Evolutionary conservation across 2,329 filamentous ascomycete genomes (phyloP), one percentile per base, ranked within the genome.

Genomic region (Ceratocystis papillata): DNA sequence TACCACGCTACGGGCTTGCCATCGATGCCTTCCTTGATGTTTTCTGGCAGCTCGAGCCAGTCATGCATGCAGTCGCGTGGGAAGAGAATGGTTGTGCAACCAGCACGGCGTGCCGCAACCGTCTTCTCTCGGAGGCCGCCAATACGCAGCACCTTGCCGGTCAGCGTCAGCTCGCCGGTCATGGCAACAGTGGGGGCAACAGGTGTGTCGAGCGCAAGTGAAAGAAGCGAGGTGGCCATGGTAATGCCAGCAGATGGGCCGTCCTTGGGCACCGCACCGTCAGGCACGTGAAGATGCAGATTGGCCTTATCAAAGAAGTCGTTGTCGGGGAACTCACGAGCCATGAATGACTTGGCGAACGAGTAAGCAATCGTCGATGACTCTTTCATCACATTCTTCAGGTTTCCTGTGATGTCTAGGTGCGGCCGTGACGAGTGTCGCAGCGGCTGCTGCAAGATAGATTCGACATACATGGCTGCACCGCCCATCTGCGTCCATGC

Each of bases 401-500:
- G 81, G 73, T 97, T 97, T 67, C 94, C 94, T 0, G 94, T 99
- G 68, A 92, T 91, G 73, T 96, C 90, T 55, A 99, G 80, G 20
- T 88, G 84, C 5, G 93, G 88, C 20, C 87, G 83, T 30, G 89
- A 93, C 67, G 82, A 82, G 33, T 86, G 81, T 10, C 85, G 85
- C 61, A 97, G 82, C 0, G 89, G 85, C 68, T 86, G 88, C 74
- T 99, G 92, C 63, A 99, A 79, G 69, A 99, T 97, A 1, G 92
- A 95, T 77, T 99, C 94, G 67, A 99, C 90, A 76, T 99, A 99
- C 74, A 99, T 86, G 63, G 94, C 94, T 3, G 94, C 90, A 68
- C 94, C 94, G 68, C 94, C 94, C 84, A 99, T 90, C 73, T 91
- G 90, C 6, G 95, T 99, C 94, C 94, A 99, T 6, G 94, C 94